Conservation (phyloP, 1,139 yeast species). For the Diutina pseudorugosa region DNA sequence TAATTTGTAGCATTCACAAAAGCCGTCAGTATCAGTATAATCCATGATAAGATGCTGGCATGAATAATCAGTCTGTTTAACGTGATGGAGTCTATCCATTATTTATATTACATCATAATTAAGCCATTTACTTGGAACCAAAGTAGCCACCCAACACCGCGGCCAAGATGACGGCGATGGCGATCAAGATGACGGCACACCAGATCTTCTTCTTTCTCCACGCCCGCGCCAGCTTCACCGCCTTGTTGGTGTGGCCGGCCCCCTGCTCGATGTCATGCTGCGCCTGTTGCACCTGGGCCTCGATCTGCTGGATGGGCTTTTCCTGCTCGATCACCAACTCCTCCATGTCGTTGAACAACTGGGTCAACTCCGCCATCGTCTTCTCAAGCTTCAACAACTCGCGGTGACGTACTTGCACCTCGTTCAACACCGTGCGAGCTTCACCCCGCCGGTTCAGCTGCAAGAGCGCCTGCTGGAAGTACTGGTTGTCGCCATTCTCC, state of each 20-base stretch:
- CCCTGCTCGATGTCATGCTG: slow-evolving; percentile 91
- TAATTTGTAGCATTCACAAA: no score
- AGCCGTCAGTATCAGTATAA: no score
- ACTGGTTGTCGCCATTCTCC: slow-evolving; percentile 79
- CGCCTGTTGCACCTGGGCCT: slow-evolving; percentile 70
- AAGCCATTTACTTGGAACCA: slow-evolving; percentile 15
- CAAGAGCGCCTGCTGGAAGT: slow-evolving; percentile 86
- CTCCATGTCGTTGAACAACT: slow-evolving; percentile 93
- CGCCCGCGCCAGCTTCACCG: slow-evolving; percentile 77
- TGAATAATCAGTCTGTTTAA: no score
- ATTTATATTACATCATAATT: background rate
- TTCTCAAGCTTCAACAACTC: slow-evolving; percentile 91
- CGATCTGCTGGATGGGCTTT: slow-evolving; percentile 72
- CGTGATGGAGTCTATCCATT: background rate
- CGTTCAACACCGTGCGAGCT: slow-evolving; percentile 89
- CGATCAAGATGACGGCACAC: slow-evolving; percentile 58
- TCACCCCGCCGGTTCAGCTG: slow-evolving; percentile 93
- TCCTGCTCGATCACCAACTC: slow-evolving; percentile 94
- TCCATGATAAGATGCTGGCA: no score
- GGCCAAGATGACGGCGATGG: slow-evolving; percentile 53
- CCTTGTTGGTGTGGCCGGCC: slow-evolving; percentile 87
- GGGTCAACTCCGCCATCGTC: slow-evolving; percentile 92
- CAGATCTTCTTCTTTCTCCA: slow-evolving; percentile 90
- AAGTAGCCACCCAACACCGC: slow-evolving; percentile 46
- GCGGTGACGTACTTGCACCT: slow-evolving; percentile 92